Evolutionary conservation across 2,329 filamentous ascomycete species (phyloP).

Genomic region (Hypoxylon sp.): DNA sequence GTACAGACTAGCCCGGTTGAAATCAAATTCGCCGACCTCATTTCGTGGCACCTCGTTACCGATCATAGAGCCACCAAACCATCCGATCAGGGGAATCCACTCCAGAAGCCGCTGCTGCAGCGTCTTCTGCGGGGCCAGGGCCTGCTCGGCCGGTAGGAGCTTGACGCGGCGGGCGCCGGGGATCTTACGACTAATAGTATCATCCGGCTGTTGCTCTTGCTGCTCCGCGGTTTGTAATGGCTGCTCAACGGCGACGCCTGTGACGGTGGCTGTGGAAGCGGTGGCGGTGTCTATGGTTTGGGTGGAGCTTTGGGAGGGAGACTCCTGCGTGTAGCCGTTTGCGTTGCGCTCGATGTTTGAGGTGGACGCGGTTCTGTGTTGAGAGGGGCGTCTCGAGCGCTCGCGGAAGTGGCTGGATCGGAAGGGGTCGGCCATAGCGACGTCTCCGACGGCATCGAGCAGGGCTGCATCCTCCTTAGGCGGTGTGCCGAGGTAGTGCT

Average conservation of each 20-base stretch:
- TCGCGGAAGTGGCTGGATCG: constrained; percentile 32
- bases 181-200: constrained; percentile 70
- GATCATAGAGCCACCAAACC: constrained; percentile 79
- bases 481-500: constrained; percentile 74
- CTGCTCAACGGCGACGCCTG: constrained; percentile 47
- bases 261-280: constrained; percentile 61
- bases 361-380: constrained; percentile 50
- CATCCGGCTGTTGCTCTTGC: constrained; percentile 30
- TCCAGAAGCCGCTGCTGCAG: constrained; percentile 72
- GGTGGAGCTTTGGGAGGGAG: constrained; percentile 63
- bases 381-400: constrained; percentile 42
- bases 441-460: constrained; percentile 60
- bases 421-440: constrained; percentile 51
- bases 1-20: constrained; percentile 73
- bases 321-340: constrained; percentile 52
- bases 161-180: constrained; percentile 73
- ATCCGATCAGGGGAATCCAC: constrained; percentile 76
- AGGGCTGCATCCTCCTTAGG: constrained; percentile 74
- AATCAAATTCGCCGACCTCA: constrained; percentile 82
- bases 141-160: constrained; percentile 76
- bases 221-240: constrained; percentile 29
- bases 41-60: constrained; percentile 79
- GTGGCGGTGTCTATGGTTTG: constrained; percentile 67
- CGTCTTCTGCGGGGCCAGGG: constrained; percentile 76
- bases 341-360: constrained; percentile 23